Percentiles rank a stretch among this genome's conserved stretches.
These are phyloP conservation scores for Umbilicus rupestris DNA, from an alignment of 164 flowering plant genomes.

Conservation along the genomic window DNA sequence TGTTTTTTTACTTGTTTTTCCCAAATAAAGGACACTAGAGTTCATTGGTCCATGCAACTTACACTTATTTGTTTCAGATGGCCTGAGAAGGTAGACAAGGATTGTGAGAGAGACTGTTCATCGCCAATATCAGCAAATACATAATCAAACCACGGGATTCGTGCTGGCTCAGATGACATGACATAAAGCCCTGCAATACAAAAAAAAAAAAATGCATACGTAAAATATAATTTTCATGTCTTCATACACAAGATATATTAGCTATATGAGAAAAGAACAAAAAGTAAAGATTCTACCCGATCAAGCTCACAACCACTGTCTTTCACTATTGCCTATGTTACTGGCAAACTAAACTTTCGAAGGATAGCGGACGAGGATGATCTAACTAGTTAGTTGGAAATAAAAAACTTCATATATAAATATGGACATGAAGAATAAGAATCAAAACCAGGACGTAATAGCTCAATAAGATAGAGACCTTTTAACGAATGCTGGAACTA, in stretches of 20 bases:
- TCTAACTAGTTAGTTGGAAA: no score
- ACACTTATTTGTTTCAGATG: conserved; percentile 85
- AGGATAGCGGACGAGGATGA: neutral
- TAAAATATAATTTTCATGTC: neutral
- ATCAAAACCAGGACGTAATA: neutral
- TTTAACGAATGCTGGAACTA: no score
- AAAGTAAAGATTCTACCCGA: neutral
- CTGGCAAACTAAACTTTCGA: neutral
- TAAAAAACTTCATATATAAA: no score
- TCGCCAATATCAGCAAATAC: conserved; percentile 94
- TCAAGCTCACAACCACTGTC: neutral
- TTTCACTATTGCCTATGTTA: neutral
- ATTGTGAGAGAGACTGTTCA: conserved; percentile 85
- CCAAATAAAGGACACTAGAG: neutral
- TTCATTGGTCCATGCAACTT: conserved; percentile 22
- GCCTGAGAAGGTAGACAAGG: conserved; percentile 91
- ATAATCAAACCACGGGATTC: conserved; percentile 88
- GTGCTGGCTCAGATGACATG: conserved; percentile 65
- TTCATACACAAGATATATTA: neutral
- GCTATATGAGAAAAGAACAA: neutral
- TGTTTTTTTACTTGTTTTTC: neutral
- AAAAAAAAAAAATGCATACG: neutral
- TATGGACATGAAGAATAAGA: neutral
- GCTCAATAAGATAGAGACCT: neutral
- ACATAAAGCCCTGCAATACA: conserved; percentile 67